Conservation (phyloP, 2,329 filamentous ascomycete genomes). For the Fusarium denticulatum region DNA sequence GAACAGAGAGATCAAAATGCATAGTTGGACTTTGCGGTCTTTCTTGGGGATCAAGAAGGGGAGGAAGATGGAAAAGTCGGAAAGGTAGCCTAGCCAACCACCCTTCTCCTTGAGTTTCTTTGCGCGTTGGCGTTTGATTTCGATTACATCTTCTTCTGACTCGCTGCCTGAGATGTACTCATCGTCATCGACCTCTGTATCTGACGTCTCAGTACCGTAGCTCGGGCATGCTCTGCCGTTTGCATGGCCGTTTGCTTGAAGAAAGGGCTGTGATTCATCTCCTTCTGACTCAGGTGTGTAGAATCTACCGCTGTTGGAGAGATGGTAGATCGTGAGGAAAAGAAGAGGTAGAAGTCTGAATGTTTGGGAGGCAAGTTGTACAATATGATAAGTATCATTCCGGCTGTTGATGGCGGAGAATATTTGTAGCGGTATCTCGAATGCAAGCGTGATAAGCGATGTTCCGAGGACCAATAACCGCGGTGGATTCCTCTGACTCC, state of each 20-base stretch:
- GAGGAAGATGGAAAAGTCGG: constrained; percentile 45
- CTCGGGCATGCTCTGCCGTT: neutral
- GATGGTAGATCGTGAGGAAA: neutral
- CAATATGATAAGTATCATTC: neutral
- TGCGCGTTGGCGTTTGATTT: constrained; percentile 42
- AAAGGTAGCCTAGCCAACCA: constrained; percentile 47
- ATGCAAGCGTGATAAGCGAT: constrained; percentile 3
- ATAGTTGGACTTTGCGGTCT: constrained; percentile 46
- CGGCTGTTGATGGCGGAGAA: neutral
- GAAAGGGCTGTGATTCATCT: constrained; percentile 31
- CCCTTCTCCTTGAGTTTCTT: constrained; percentile 44
- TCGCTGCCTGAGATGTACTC: constrained; percentile 17
- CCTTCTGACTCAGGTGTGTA: neutral
- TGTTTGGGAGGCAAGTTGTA: constrained; percentile 7
- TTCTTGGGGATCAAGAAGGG: constrained; percentile 46
- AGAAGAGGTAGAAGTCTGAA: constrained; percentile 2
- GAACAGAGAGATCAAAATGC: constrained; percentile 38
- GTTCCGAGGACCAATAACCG: neutral
- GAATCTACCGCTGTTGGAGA: neutral
- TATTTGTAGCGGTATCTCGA: constrained; percentile 17
- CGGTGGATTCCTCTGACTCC: neutral
- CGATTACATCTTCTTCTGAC: constrained; percentile 36
- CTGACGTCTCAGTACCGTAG: constrained; percentile 26
- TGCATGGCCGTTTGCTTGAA: neutral
- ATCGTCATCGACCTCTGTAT: neutral